Base-by-base conservation (phyloP, 352 stramenopile genomes). In the Plasmopara viticola region DNA sequence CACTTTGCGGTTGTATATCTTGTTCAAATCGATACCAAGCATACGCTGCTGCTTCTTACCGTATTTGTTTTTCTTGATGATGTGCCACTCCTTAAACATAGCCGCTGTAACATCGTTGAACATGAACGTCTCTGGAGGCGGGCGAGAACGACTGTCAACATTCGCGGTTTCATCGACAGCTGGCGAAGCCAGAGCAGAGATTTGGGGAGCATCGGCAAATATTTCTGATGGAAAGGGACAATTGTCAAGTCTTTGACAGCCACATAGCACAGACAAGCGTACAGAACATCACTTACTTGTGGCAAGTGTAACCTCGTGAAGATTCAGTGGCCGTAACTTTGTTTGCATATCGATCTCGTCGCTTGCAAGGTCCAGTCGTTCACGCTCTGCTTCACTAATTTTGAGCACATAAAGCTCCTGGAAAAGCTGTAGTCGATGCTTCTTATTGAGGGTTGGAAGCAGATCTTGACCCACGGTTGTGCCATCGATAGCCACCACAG, bases 1-100 rank as follows among this genome's bases (percentile, higher is more conserved):
- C 45, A 93, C 84, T 82, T 94, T 95, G 53, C 81, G 81, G 66
- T 93, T 95, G 68, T 93, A 94, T 25, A 89, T 81, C 54, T 93
- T 95, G 79, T 92, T 90, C 55, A 90, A 71, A 46, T 93, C 83
- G 49, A 95, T 76, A 43, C 84, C 84, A 18, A 95, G 60, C 81
- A 95, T 94, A 20, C 84, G 82, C 35, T 91, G 79, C 66, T 95
- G 84, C 51, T 84, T 84, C 59, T 93, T 93, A 66, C 84, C 83
- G 53, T 89, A 95, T 58, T 95, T 95, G 74, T 95, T 95, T 58
- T 92, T 95, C 67, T 95, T 95, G 54, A 91, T 88, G 37, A 95
- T 75, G 31, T 85, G 84, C 84, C 84, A 95, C 57, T 95, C 84
- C 60, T 95, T 93, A 65, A 92, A 95, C 81, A 92, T 93, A 5